Conservation (phyloP, 352 stramenopile species). For the Phytophthora idaei region DNA sequence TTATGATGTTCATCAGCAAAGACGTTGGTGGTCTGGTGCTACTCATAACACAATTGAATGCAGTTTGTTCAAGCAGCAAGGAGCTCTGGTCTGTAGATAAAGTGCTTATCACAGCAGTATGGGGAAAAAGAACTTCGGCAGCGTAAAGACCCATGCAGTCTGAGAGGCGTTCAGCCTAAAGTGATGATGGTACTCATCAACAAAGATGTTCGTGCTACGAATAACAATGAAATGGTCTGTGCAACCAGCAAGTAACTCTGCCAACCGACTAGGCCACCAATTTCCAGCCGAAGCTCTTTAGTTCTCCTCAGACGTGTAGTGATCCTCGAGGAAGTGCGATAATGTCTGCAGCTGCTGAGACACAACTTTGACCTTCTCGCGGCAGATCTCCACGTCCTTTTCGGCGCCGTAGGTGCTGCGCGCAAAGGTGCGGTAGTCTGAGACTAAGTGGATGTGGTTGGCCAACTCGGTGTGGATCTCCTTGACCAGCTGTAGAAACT, state of each 20-base stretch:
- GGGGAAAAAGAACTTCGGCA: no score
- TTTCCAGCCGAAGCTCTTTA: conserved; percentile 27
- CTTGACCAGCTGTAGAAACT: conserved; percentile 88
- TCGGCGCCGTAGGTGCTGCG: conserved; percentile 86
- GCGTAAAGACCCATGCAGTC: no score
- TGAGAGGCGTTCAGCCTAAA: no score
- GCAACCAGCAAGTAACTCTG: no score
- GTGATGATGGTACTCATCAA: no score
- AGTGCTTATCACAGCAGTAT: no score
- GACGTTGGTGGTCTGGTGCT: no score
- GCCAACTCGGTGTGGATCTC: conserved; percentile 86
- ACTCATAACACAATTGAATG: no score
- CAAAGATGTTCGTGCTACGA: no score
- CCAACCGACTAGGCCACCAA: not conserved
- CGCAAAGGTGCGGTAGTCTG: conserved; percentile 83
- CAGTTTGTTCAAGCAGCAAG: no score
- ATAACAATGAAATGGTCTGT: not conserved
- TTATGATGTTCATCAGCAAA: no score
- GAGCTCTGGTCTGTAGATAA: no score
- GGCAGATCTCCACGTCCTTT: conserved; percentile 78
- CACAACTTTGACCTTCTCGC: conserved; percentile 82
- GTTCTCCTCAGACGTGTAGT: conserved; percentile 69
- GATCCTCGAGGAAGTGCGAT: conserved; percentile 79
- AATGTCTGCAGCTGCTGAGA: conserved; percentile 78
- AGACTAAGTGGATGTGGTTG: conserved; percentile 85